These are phyloP conservation scores for Trichopus zeylanicus DNA, from an alignment of 116 monocot species.

Conservation along the genomic window DNA sequence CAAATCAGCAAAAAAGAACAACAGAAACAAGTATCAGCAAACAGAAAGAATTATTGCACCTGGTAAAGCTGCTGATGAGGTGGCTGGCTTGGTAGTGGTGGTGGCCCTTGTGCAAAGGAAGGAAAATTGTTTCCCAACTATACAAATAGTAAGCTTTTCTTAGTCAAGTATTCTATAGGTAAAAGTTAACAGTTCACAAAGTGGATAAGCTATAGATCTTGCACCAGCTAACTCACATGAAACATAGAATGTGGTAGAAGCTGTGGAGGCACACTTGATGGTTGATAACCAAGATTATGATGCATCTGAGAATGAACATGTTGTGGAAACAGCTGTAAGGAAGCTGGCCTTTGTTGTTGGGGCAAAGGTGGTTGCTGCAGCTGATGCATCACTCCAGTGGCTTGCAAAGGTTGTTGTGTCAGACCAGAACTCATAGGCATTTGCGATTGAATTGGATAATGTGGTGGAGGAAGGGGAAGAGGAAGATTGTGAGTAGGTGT, in stretches of 20 bases:
- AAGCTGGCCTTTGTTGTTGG: constrained; percentile 58
- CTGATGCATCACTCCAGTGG: constrained; percentile 35
- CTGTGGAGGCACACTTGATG: constrained; percentile 32
- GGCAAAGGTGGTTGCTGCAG: constrained; percentile 58
- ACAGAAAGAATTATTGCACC: constrained; percentile 32
- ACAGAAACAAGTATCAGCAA: not conserved
- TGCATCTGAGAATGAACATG: constrained; percentile 56
- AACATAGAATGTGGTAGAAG: constrained; percentile 53
- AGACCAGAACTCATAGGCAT: constrained; percentile 34
- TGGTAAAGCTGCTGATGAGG: constrained; percentile 71
- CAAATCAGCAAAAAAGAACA: not conserved
- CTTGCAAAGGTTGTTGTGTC: constrained; percentile 50
- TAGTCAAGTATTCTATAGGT: not conserved
- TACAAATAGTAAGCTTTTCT: constrained; percentile 3
- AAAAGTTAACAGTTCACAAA: not conserved
- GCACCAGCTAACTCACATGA: constrained; percentile 50
- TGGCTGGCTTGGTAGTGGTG: constrained; percentile 53
- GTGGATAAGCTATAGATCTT: not conserved
- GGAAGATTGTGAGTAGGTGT: constrained; percentile 56
- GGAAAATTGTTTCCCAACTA: constrained; percentile 49
- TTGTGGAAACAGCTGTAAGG: constrained; percentile 44
- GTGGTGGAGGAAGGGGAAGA: constrained; percentile 27
- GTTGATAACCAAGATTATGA: constrained; percentile 49
- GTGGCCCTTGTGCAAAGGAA: constrained; percentile 60
- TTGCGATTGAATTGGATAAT: constrained; percentile 49